phyloP scores from a whole-genome alignment of 2,329 filamentous ascomycete genomes.

The Microsporum ferrugineum region DNA sequence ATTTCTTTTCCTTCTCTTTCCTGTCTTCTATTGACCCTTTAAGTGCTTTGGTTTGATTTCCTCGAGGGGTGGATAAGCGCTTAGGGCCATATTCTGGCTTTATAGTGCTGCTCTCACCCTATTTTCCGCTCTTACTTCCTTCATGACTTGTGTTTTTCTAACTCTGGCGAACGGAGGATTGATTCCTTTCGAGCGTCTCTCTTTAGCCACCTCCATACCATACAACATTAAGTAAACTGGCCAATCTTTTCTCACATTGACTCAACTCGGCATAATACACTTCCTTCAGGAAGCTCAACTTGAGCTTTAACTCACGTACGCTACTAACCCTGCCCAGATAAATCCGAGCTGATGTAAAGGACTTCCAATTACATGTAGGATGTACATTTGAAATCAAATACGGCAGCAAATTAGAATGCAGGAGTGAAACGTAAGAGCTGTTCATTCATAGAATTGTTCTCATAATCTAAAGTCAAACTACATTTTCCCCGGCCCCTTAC shows the following conservation, averaged over 20 bases:
- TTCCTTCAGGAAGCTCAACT: no score
- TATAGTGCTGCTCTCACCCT: neutral
- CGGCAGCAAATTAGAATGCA: neutral
- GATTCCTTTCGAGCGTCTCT: neutral
- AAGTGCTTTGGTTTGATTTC: neutral
- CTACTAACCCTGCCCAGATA: no score
- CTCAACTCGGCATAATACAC: no score
- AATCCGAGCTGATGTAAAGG: no score
- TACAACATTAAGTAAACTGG: neutral
- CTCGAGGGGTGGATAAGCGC: neutral
- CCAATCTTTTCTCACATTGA: neutral
- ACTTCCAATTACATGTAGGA: neutral
- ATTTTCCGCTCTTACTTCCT: neutral
- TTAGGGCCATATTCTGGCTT: neutral
- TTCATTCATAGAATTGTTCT: neutral
- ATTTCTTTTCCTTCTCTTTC: neutral
- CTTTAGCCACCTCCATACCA: neutral
- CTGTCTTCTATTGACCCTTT: neutral
- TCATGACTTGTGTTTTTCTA: neutral
- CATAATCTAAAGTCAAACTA: slow-evolving; percentile 4
- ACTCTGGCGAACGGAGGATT: neutral
- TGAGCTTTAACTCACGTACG: no score
- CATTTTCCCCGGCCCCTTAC: neutral
- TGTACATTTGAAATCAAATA: neutral
- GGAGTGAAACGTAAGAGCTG: neutral